Evolutionary conservation across 179 eudicot genomes (phyloP).

Genomic region (Dionaea muscipula): DNA sequence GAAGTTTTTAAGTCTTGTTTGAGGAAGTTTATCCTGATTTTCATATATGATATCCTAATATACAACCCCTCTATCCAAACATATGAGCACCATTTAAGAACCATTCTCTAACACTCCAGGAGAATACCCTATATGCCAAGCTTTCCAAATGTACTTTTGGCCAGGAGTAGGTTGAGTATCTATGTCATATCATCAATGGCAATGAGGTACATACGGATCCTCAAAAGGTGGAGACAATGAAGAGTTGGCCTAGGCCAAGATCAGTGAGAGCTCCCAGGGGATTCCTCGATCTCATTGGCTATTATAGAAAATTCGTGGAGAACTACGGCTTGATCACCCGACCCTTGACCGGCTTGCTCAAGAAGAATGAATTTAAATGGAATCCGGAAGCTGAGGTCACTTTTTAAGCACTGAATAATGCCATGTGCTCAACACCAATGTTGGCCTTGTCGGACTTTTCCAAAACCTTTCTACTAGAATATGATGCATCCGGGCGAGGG

Average conservation of each 20-base stretch:
- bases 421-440: neutral
- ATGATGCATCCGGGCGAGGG: neutral
- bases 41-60: constrained; percentile 6
- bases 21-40: neutral
- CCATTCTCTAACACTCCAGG: neutral
- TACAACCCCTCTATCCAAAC: neutral
- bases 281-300: constrained; percentile 5
- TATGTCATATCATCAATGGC: neutral
- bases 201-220: constrained; percentile 5
- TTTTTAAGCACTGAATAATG: neutral
- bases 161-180: neutral
- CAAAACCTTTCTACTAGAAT: no score
- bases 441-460: constrained; percentile 1
- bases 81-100: neutral
- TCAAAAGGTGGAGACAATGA: neutral
- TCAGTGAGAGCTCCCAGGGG: neutral
- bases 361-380: neutral
- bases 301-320: constrained; percentile 2
- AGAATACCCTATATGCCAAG: constrained; percentile 3
- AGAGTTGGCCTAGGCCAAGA: neutral
- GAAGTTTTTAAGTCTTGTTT: neutral
- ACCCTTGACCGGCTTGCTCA: neutral
- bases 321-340: neutral
- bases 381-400: neutral
- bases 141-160: constrained; percentile 6